Evolutionary conservation across 257 asterid genomes (phyloP).

Genomic region (Apocynum venetum): DNA sequence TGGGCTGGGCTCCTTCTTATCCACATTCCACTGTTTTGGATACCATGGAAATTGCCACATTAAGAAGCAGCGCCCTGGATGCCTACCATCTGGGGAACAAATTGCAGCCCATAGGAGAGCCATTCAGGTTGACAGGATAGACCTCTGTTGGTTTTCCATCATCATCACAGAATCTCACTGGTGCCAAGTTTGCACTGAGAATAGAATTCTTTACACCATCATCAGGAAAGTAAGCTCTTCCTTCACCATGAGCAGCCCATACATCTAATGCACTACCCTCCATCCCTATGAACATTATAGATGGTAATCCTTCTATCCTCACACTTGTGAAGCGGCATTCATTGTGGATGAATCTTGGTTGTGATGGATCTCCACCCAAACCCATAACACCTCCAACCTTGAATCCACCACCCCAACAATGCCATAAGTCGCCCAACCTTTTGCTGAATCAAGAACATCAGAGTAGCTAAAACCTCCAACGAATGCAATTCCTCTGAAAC

Average conservation of each 20-base stretch:
- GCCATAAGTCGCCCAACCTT: conserved; percentile 99
- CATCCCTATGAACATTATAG: conserved; percentile 87
- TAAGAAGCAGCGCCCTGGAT: conserved; percentile 87
- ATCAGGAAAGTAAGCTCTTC: conserved; percentile 83
- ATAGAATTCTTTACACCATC: conserved; percentile 32
- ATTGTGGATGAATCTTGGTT: conserved; percentile 84
- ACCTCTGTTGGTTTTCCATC: conserved; percentile 63
- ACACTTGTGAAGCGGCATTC: conserved; percentile 90
- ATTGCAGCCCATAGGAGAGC: conserved; percentile 83
- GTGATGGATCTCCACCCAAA: conserved; percentile 59
- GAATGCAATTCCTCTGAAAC: conserved; percentile 68
- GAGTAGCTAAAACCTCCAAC: conserved; percentile 98
- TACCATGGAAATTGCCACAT: conserved; percentile 99
- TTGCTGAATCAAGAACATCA: conserved; percentile 89
- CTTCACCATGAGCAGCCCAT: conserved; percentile 98
- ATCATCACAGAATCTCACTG: conserved; percentile 78
- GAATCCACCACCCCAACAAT: conserved; percentile 87
- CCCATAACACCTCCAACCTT: conserved; percentile 69
- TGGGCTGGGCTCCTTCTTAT: conserved; percentile 81
- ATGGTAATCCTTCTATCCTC: conserved; percentile 67
- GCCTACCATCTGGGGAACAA: conserved; percentile 91
- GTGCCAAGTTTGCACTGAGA: conserved; percentile 55
- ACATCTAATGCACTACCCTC: conserved; percentile 84
- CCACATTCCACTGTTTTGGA: conserved; percentile 76
- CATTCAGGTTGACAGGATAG: conserved; percentile 77